These are phyloP conservation scores for Umbelopsis vinacea DNA, from an alignment of 192 early-diverging fungal species.

Conservation along the genomic window DNA sequence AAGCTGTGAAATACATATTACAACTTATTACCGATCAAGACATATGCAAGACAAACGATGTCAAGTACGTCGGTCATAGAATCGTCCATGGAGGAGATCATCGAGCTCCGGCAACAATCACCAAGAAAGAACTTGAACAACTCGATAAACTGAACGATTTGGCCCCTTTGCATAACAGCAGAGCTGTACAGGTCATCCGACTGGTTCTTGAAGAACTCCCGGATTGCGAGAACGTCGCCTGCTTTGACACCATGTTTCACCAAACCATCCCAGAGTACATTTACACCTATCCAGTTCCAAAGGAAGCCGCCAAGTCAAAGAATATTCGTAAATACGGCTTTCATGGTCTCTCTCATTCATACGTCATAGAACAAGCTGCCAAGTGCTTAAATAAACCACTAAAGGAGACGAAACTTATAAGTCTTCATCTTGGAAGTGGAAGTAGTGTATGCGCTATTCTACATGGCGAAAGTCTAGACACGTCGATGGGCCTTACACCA, in stretches of 20 bases:
- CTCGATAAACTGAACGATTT: slow-evolving; percentile 31
- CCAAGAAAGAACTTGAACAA: slow-evolving; percentile 15
- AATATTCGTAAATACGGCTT: slow-evolving; percentile 37
- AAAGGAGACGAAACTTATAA: slow-evolving; percentile 28
- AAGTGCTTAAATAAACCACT: slow-evolving; percentile 11
- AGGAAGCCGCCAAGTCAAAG: slow-evolving; percentile 10
- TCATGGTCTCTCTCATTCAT: slow-evolving; percentile 32
- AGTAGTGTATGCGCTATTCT: slow-evolving; percentile 30
- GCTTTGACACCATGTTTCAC: slow-evolving; percentile 37
- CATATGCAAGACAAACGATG: not conserved
- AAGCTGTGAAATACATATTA: not conserved
- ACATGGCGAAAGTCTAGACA: slow-evolving; percentile 29
- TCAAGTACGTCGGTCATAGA: slow-evolving; percentile 22
- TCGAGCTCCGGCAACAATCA: slow-evolving; percentile 17
- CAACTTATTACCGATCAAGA: not conserved
- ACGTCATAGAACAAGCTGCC: slow-evolving; percentile 23
- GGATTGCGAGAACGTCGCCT: slow-evolving; percentile 17
- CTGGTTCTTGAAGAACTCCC: slow-evolving; percentile 20
- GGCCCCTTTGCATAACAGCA: slow-evolving; percentile 33
- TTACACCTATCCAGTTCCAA: slow-evolving; percentile 34
- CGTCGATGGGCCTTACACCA: slow-evolving; percentile 35
- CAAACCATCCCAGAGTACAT: slow-evolving; percentile 25
- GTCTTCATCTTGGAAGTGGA: slow-evolving; percentile 30
- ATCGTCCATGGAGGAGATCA: slow-evolving; percentile 27
- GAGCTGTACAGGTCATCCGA: slow-evolving; percentile 26